Evolutionary conservation across 2,329 filamentous ascomycete species (phyloP).

Genomic region (Raffaelea arxii): DNA sequence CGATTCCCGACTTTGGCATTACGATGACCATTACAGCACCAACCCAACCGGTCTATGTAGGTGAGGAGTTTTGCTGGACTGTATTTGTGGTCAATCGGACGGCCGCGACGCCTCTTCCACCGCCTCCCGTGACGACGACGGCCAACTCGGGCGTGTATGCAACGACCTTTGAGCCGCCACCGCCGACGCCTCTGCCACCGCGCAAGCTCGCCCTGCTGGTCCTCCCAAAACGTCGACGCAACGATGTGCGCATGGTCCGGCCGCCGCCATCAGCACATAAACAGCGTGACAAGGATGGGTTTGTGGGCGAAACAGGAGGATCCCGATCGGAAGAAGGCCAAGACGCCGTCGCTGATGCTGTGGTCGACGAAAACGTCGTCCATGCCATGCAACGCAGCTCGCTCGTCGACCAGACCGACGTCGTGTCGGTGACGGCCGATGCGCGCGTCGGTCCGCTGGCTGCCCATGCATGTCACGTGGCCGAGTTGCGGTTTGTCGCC

Average conservation of each 20-base stretch:
- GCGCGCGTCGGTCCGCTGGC: constrained; percentile 63
- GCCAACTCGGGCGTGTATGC: neutral
- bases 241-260: constrained; percentile 41
- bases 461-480: constrained; percentile 63
- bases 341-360: constrained; percentile 48
- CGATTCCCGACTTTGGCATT: constrained; percentile 55
- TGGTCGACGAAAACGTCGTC: constrained; percentile 62
- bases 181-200: constrained; percentile 21
- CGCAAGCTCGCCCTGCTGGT: constrained; percentile 63
- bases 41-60: constrained; percentile 42
- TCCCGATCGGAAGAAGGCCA: too few species aligned
- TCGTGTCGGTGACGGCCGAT: constrained; percentile 65
- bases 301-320: constrained; percentile 14
- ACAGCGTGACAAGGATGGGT: neutral
- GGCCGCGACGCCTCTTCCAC: constrained; percentile 22
- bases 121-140: too few species aligned
- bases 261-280: constrained; percentile 41
- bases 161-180: constrained; percentile 13
- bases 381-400: constrained; percentile 62
- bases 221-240: constrained; percentile 54
- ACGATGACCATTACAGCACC: constrained; percentile 67
- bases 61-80: constrained; percentile 61
- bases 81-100: constrained; percentile 69
- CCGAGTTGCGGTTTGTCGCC: constrained; percentile 63
- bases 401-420: constrained; percentile 51